Evolutionary conservation across 2,329 filamentous ascomycete genomes (phyloP), one percentile per base, ranked within the genome.

Genomic region (Pestalotiopsis sp.): DNA sequence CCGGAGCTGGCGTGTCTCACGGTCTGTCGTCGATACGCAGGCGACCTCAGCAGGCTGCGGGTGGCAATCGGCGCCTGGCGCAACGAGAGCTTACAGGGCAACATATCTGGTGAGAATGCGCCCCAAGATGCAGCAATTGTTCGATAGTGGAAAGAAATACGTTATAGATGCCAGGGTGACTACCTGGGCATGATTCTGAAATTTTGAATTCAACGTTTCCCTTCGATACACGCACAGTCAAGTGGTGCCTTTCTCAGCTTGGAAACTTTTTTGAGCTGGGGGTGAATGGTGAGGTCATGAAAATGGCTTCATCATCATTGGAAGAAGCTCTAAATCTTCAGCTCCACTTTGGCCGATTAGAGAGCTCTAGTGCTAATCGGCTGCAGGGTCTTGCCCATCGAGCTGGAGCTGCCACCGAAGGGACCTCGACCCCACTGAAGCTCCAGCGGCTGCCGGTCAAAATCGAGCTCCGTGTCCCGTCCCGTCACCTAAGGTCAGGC

Each of bases 1-100:
- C 72, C 69, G 7, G 76, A 73, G 39, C 71, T 73, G 41, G 68
- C 66, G 65, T 70, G 73, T 68, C 76, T 72, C 20, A 70, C 41
- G 45, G 69, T 72, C 70, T 74, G 74, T 4, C 68, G 69, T 56
- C 58, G 39, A 59, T 69, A 36, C 45, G 11, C 39, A 13, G 25
- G 58, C 6, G 2, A 62, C 12, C 20, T 31, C 6, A 73, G 14
- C 4, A 71, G 64, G 20, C 72, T 73, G 20, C 73, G 74, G 12
- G 65, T 73, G 63, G 70, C 52, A 31, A 71, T 63, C 31, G 71
- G 69, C 2, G 71, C 64, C 58, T 70, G 74, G 70, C 74, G 74
- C 69, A 73, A 58, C 2, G 73, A 71, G 27, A 68, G 66, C 69
- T 72, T 70, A 62, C 60, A 73, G 27, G 49, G 59, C 59, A 62